These are phyloP conservation scores for Ganoderma sp. DNA, from an alignment of 1,284 basidiomycete genomes.

Conservation along the genomic window DNA sequence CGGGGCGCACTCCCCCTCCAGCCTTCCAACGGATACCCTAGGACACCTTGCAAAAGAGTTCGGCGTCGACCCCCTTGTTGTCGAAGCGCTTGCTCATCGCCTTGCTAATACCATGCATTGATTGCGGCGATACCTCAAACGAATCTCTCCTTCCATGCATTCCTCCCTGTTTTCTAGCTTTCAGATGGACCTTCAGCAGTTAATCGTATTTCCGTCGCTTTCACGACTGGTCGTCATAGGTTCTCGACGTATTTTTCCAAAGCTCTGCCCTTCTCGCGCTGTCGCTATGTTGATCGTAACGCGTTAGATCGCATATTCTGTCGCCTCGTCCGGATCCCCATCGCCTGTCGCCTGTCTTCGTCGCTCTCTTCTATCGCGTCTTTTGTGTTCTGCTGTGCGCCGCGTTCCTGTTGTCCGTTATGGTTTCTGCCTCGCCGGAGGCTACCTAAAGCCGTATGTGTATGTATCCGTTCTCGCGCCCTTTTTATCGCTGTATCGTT, in stretches of 20 bases:
- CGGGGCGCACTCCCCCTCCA: constrained; percentile 19
- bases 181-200: constrained; percentile 22
- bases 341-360: constrained; percentile 20
- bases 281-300: constrained; percentile 36
- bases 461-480: constrained; percentile 26
- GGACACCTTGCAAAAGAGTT: constrained; percentile 72
- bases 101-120: constrained; percentile 46
- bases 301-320: constrained; percentile 23
- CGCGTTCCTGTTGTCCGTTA: constrained; percentile 29
- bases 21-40: constrained; percentile 37
- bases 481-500: constrained; percentile 27
- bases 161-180: constrained; percentile 16
- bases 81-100: constrained; percentile 71
- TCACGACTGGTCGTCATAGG: constrained; percentile 26
- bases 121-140: constrained; percentile 13
- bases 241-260: constrained; percentile 16
- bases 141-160: constrained; percentile 18
- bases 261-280: constrained; percentile 18
- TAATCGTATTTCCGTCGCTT: constrained; percentile 20
- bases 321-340: constrained; percentile 6
- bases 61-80: constrained; percentile 68
- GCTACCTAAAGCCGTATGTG: constrained; percentile 29
- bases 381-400: constrained; percentile 27
- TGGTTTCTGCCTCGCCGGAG: constrained; percentile 18
- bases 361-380: constrained; percentile 26